Evolutionary conservation across 148 eudicot genomes (phyloP).

Genomic region (Nepenthes mirabilis): DNA sequence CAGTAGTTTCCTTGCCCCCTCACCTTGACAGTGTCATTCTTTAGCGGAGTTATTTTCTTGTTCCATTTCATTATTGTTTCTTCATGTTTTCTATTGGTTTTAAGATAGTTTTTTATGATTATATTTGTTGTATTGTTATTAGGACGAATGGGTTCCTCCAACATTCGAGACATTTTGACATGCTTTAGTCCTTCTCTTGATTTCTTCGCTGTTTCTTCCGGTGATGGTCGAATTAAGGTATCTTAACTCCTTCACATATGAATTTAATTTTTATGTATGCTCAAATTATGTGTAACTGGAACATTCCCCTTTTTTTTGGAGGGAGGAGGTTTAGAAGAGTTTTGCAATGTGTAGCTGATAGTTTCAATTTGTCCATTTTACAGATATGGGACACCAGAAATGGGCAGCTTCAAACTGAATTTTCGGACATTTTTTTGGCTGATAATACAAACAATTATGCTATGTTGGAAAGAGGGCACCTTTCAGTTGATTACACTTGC

Average conservation of each 20-base stretch:
- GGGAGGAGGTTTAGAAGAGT: constrained; percentile 2
- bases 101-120: too few relatives aligned
- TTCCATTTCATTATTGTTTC: too few relatives aligned
- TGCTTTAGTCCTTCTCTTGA: constrained; percentile 73
- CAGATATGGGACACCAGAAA: constrained; percentile 90
- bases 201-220: constrained; percentile 60
- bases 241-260: background rate
- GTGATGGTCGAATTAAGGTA: constrained; percentile 90
- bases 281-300: background rate
- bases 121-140: too few relatives aligned
- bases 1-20: too few relatives aligned
- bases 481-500: constrained; percentile 90
- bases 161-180: constrained; percentile 60
- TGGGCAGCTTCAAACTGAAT: constrained; percentile 76
- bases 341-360: background rate
- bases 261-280: background rate
- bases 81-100: too few relatives aligned
- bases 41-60: too few relatives aligned
- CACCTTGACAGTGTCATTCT: too few relatives aligned
- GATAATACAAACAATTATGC: constrained; percentile 32
- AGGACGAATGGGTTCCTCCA: constrained; percentile 30
- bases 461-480: constrained; percentile 62
- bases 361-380: constrained; percentile 3
- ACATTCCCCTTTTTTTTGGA: background rate
- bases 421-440: constrained; percentile 35